These are phyloP conservation scores for Trametes coccinea DNA, from an alignment of 768 basidiomycete genomes.

Conservation along the genomic window DNA sequence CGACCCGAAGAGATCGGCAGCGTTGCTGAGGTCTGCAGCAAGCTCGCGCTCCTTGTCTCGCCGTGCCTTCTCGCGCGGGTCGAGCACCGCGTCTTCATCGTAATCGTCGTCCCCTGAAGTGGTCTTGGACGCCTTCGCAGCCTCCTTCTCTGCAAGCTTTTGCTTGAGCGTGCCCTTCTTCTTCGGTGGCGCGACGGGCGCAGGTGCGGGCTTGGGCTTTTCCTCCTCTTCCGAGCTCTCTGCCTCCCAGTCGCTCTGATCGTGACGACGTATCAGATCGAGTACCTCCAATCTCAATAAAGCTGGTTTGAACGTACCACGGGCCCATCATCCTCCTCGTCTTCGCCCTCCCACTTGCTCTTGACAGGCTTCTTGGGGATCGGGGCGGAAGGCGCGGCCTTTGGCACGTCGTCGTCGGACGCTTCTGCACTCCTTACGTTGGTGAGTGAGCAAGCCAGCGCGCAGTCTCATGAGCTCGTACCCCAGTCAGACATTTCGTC, in stretches of 20 bases:
- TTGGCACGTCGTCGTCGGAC: constrained; percentile 39
- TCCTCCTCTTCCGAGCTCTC: constrained; percentile 67
- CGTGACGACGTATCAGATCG: background rate
- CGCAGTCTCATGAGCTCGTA: constrained; percentile 24
- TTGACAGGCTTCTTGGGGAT: constrained; percentile 37
- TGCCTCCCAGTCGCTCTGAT: constrained; percentile 93
- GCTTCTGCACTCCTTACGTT: constrained; percentile 37
- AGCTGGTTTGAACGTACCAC: constrained; percentile 58
- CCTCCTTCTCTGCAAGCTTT: constrained; percentile 92
- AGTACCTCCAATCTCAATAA: no score
- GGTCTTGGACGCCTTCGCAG: constrained; percentile 56
- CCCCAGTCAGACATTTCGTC: constrained; percentile 49
- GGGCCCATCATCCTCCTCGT: constrained; percentile 78
- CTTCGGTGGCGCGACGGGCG: constrained; percentile 68
- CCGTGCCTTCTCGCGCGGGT: constrained; percentile 76
- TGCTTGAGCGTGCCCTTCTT: constrained; percentile 93
- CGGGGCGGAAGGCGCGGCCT: constrained; percentile 27
- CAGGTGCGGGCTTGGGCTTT: constrained; percentile 43
- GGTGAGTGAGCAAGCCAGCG: background rate
- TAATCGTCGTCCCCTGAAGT: constrained; percentile 53
- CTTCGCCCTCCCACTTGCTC: constrained; percentile 88
- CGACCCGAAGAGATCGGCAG: constrained; percentile 78
- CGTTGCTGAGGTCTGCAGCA: constrained; percentile 83
- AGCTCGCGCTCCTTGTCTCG: constrained; percentile 80
- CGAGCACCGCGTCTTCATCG: constrained; percentile 64